Evolutionary conservation across 768 basidiomycete genomes (phyloP).

Genomic region (Sporobolomyces pararoseus): DNA sequence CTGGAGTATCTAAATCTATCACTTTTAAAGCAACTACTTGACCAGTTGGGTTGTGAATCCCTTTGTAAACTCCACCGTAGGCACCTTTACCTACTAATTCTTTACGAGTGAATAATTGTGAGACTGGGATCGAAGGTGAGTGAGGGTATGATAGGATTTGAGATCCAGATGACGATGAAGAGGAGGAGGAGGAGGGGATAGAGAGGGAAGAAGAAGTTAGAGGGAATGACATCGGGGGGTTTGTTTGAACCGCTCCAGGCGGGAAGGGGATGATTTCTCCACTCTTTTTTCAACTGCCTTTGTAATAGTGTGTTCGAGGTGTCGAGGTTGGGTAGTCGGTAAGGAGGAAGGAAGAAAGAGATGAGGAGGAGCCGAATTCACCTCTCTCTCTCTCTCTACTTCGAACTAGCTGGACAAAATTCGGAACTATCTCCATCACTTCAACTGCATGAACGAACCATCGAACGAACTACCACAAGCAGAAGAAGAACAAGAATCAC

Average conservation of each 20-base stretch:
- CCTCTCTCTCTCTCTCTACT: constrained; percentile 5
- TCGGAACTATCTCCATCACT: not conserved
- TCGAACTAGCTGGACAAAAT: no score
- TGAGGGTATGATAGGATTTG: constrained; percentile 11
- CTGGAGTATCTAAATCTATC: constrained; percentile 93
- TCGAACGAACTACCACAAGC: no score
- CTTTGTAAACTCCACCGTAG: constrained; percentile 90
- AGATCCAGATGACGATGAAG: not conserved
- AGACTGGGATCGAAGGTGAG: not conserved
- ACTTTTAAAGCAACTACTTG: constrained; percentile 90
- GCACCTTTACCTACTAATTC: constrained; percentile 66
- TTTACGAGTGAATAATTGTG: constrained; percentile 21
- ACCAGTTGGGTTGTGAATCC: constrained; percentile 74
- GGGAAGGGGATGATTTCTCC: not conserved
- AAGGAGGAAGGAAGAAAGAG: not conserved
- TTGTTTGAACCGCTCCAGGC: not conserved
- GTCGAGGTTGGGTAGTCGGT: no score
- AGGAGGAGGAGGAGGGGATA: not conserved
- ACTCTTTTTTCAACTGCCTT: no score
- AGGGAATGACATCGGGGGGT: not conserved
- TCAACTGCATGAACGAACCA: not conserved
- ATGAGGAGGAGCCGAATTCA: constrained; percentile 1
- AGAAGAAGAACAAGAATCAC: not conserved
- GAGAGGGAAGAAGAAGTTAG: not conserved
- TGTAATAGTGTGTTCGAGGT: no score